Percentiles rank a stretch among this genome's conserved stretches.
Evolutionary conservation across 495 filamentous ascomycete species (phyloP).

Genomic region (Daldinia childiae): DNA sequence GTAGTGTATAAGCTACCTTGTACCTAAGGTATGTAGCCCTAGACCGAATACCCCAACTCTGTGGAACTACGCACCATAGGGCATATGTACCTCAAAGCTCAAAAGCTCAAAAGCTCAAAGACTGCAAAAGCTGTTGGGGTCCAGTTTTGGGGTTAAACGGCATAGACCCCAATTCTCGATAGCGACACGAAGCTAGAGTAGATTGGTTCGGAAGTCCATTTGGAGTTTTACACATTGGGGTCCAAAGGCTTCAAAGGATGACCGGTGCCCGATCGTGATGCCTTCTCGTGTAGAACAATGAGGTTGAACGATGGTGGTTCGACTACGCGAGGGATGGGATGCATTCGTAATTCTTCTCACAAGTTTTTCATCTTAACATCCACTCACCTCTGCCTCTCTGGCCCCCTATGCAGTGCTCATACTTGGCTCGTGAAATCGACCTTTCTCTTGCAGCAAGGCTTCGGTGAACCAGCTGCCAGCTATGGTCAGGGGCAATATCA

Average conservation of each 20-base stretch:
- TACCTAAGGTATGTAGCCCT: constrained; percentile 20
- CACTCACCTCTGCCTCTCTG: neutral
- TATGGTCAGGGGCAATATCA: constrained; percentile 11
- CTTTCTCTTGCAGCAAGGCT: constrained; percentile 10
- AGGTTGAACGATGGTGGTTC: constrained; percentile 33
- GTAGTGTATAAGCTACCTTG: neutral
- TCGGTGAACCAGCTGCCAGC: constrained; percentile 24
- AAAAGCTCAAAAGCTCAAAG: neutral
- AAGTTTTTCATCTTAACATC: neutral
- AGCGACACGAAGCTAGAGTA: constrained; percentile 38
- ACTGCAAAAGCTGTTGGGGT: constrained; percentile 17
- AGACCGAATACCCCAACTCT: constrained; percentile 29
- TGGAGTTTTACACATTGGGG: constrained; percentile 39
- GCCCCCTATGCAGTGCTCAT: neutral
- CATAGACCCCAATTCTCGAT: constrained; percentile 43
- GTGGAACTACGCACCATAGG: constrained; percentile 20
- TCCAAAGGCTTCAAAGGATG: constrained; percentile 24
- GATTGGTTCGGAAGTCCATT: constrained; percentile 37
- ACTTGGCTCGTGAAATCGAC: constrained; percentile 13
- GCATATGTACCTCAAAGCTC: constrained; percentile 3
- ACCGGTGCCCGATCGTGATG: constrained; percentile 26
- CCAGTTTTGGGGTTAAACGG: constrained; percentile 33
- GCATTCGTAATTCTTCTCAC: constrained; percentile 19
- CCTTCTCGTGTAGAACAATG: constrained; percentile 1
- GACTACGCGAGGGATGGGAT: constrained; percentile 17